Evolutionary conservation across 495 filamentous ascomycete species (phyloP), one percentile per base, ranked within the genome.

Genomic region (Friedmanniomyces simplex): DNA sequence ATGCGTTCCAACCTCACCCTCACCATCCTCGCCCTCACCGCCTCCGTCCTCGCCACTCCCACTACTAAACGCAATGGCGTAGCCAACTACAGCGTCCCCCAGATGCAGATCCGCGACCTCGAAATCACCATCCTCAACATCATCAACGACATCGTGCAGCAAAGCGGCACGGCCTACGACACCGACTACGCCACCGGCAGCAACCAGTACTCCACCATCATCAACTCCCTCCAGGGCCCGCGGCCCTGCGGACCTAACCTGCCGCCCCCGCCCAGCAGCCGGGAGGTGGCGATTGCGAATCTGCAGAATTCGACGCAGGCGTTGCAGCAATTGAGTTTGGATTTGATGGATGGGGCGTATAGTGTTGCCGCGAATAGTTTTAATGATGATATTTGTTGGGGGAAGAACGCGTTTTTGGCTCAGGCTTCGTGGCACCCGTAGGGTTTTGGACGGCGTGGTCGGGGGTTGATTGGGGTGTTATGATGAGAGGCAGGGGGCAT

Each of bases 141-240:
- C 26, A 54, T 41, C 51, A 54, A 54, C 51, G 51, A 54, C 30
- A 54, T 54, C 32, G 51, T 54, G 24, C 51, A 54, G 32, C 30
- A 20, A 20, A 54, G 37, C 18, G 12, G 30, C 24, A 41, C 51
- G 24, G 30, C 16, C 24, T 37, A 37, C 20, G 30, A 16, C 32
- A 21, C 43, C 43, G 32, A 54, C 4, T 54, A 39, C 32, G 32
- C 51, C 13, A 20, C 32, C 30, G 51, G 51, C 25, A 41, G 10
- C 8, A 34, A 36, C 13, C 51, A 54, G 20, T 37, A 25, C 51
- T 21, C 16, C 11, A 28, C 30, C 20, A 20, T 54, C 32, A 54
- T 20, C 18, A 54, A 54, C 37, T 20, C 18, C 13, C 26, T 54
- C 51, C 51, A 54, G 2, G 51, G 51, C 37, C n/a, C 51, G 18